Evolutionary conservation across 192 early-diverging fungal species (phyloP), one percentile per base, ranked within the genome.

Genomic region (Obelidium mucronatum): DNA sequence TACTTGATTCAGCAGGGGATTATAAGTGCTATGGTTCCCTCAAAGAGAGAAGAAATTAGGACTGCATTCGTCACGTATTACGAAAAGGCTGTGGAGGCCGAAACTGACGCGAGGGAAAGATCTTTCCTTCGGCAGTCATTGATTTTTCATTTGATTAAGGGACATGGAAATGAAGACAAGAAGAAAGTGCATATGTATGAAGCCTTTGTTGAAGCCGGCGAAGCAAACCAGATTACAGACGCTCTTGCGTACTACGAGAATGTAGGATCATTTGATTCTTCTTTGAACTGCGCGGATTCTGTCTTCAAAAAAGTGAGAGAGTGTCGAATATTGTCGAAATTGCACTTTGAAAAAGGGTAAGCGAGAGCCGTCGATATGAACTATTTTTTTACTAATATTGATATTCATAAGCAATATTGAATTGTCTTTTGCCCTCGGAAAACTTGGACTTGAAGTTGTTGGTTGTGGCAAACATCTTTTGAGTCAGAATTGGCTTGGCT

Each of bases 1-100:
- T 72, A 39, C 26, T 26, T 72, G 36, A 53, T 72, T 37, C 36
- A 53, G 39, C 70, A 72, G 59, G 70, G 28, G 1, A 72, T 72
- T 37, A 26, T 53, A 1, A 53, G 44, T 24, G 31, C 8, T 2
- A 53, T 72, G 55, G 56, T 72, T 35, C 70, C 70, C 13, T 55
- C 55, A 24, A 72, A 59, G 22, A 24, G 70, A 36, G 44, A 59
- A 26, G 0, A n/a, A 17, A 59, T 72, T 34, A 52, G 51, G 11
- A 33, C 28, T 33, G 70, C 35, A 55, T 72, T 72, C 54, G 40
- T 53, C 1, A 13, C 58, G 24, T 72, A 22, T 37, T 72, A 72
- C 34, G 70, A 72, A 39, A 58, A 24, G n/a, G n/a, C 24, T 17
- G 26, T 69, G 22, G 2, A 19, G 31, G n/a, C 11, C 35, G n/a